Conservation (phyloP, 1,284 basidiomycete genomes). For the Ceratobasidium sp. region DNA sequence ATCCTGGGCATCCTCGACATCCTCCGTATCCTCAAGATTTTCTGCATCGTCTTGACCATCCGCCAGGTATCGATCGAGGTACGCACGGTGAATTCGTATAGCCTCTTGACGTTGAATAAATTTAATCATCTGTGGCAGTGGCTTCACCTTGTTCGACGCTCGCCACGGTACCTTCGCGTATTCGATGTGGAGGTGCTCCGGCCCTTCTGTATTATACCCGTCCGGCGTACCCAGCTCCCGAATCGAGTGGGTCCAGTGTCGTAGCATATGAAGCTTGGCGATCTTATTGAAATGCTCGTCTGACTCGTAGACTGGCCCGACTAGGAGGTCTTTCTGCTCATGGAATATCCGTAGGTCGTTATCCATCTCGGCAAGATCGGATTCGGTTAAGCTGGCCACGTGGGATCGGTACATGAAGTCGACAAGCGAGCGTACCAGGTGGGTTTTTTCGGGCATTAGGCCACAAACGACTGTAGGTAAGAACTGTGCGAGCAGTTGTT, state of each 20-base stretch:
- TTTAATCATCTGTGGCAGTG: not conserved
- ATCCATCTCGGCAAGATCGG: not conserved
- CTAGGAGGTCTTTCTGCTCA: conserved; percentile 4
- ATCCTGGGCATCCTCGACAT: not conserved
- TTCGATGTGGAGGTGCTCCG: conserved; percentile 42
- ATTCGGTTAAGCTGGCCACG: conserved; percentile 9
- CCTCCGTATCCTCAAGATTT: not conserved
- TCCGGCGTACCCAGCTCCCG: conserved; percentile 38
- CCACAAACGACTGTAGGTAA: not conserved
- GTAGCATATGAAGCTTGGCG: conserved; percentile 18
- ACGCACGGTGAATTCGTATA: not conserved
- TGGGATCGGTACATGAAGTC: conserved; percentile 18
- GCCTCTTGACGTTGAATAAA: conserved; percentile 9
- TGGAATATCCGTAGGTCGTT: not conserved
- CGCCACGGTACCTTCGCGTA: conserved; percentile 11
- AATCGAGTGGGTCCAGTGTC: conserved; percentile 32
- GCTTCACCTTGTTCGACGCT: conserved; percentile 14
- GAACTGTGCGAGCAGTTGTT: conserved; percentile 8
- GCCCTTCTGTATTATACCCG: conserved; percentile 41
- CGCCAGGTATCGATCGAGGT: not conserved
- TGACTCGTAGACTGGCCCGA: conserved; percentile 1
- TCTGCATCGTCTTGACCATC: not conserved
- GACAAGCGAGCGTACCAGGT: not conserved
- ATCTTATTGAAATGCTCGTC: conserved; percentile 8
- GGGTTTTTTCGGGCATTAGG: not conserved